Base-by-base conservation (phyloP, 768 basidiomycete species). In the Calocybe cyanea region DNA sequence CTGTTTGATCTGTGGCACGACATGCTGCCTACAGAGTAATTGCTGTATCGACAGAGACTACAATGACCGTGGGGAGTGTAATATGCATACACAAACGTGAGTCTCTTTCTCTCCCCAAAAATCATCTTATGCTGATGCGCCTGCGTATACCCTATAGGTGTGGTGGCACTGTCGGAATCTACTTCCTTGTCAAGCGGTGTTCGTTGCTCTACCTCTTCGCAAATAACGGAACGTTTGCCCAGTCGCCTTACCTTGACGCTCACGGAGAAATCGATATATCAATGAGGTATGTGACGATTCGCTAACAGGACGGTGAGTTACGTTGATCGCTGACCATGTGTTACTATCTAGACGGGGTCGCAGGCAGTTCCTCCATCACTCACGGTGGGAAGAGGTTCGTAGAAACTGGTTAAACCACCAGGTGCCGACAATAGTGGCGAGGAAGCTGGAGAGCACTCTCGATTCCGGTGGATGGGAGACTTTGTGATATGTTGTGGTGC, bases 391-490 rank as follows among this genome's bases (percentile, higher is more conserved):
- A 57, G 95, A 97, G 43, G 74, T 95, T 31, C 79, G 94, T 21
- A 90, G 86, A 68, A 79, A 77, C 0, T 99, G 96, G 96, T 72
- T 98, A 21, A 80, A 77, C 42, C 92, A 97, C 48, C 83, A 85
- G 9, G 86, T 98, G 36, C 92, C 95, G 2, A 94, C 89, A 2
- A 71, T 89, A 30, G 86, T 95, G 18, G 91, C 96, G 2, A 75
- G 96, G 41, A 90, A 89, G 61, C 59, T 97, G 48, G 95, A 98
- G 61, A 78, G 87, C 52, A 81, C 81, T 11, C 75, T 91, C 13
- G 94, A 96, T 60, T 83, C 77, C 23, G 92, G 94, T n/a, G 93
- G 93, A 17, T 97, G 93, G 94, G 88, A 90, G 58, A 87, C 85
- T 47, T 63, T 95, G 39, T 94, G 63, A 67, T 14, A 35, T 14